phyloP scores from a whole-genome alignment of 1,139 yeast species.

The Protomyces pachydermus region DNA sequence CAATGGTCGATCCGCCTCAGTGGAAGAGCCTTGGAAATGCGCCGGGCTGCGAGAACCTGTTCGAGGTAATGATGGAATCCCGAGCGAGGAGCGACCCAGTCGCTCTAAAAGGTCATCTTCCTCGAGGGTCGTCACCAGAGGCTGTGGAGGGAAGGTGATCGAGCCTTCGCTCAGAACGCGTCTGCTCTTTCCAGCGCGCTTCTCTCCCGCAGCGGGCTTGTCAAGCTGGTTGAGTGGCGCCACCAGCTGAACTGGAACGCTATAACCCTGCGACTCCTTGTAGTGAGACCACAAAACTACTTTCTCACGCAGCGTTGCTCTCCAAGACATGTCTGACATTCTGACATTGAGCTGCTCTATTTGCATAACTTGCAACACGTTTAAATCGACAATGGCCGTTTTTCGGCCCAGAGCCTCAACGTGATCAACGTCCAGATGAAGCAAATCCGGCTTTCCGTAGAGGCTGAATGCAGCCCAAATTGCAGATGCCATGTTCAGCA shows the following conservation, averaged over 20 bases:
- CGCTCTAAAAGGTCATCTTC: conserved; percentile 2
- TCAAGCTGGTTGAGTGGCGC: background rate
- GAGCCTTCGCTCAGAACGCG: conserved; percentile 23
- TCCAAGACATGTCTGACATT: conserved; percentile 1
- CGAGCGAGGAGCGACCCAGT: background rate
- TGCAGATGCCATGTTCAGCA: conserved; percentile 8
- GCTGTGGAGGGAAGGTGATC: background rate
- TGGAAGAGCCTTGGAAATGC: background rate
- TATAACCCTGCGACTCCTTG: background rate
- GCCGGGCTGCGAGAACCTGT: background rate
- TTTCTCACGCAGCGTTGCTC: conserved; percentile 7
- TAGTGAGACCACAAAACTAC: conserved; percentile 1
- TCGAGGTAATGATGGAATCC: background rate
- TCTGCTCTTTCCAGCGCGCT: conserved; percentile 1
- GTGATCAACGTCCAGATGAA: conserved; percentile 8
- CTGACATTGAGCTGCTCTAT: background rate
- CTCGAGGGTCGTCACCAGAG: conserved; percentile 14
- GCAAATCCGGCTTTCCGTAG: conserved; percentile 6
- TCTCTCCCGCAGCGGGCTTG: background rate
- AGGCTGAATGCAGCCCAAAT: conserved; percentile 8
- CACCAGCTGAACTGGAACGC: background rate
- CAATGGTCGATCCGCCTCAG: background rate
- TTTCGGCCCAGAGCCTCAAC: conserved; percentile 8
- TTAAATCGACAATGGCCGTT: background rate
- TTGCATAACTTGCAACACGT: background rate